Evolutionary conservation across 805 yeast species (phyloP).

Genomic region (Candida orba): DNA sequence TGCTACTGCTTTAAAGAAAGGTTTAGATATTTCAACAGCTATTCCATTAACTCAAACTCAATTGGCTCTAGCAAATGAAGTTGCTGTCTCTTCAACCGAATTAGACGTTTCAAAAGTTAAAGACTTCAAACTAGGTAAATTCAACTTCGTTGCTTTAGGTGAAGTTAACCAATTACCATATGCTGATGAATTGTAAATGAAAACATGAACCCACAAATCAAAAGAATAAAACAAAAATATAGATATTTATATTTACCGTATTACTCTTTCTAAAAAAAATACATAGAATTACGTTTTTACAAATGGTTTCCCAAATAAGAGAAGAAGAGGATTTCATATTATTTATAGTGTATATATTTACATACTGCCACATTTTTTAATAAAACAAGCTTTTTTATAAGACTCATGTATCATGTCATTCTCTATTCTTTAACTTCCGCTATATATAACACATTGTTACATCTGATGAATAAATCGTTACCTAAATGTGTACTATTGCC

Average conservation of each 20-base stretch:
- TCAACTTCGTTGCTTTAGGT: constrained; percentile 87
- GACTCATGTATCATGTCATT: background rate
- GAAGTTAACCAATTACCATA: constrained; percentile 80
- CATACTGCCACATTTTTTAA: constrained; percentile 3
- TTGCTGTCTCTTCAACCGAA: constrained; percentile 28
- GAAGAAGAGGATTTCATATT: constrained; percentile 5
- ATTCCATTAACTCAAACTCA: constrained; percentile 42
- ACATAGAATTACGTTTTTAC: background rate
- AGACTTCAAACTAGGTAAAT: constrained; percentile 46
- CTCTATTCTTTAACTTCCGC: constrained; percentile 14
- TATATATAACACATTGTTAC: constrained; percentile 73
- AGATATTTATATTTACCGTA: background rate
- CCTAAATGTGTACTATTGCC: constrained; percentile 44
- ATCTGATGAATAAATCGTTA: constrained; percentile 80
- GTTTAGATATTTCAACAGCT: constrained; percentile 53
- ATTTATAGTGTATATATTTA: constrained; percentile 6
- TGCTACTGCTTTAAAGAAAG: constrained; percentile 44
- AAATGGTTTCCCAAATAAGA: background rate
- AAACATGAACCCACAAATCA: background rate
- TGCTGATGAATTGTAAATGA: constrained; percentile 72
- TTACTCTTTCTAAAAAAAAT: background rate
- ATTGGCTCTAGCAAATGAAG: constrained; percentile 35
- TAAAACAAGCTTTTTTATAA: background rate
- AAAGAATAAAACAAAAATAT: background rate
- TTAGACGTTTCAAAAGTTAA: constrained; percentile 33